A percentile compares a stretch with the other conserved stretches of the same genome.
phyloP scores from a whole-genome alignment of 2,329 filamentous ascomycete genomes.

The Cercospora janseana region DNA sequence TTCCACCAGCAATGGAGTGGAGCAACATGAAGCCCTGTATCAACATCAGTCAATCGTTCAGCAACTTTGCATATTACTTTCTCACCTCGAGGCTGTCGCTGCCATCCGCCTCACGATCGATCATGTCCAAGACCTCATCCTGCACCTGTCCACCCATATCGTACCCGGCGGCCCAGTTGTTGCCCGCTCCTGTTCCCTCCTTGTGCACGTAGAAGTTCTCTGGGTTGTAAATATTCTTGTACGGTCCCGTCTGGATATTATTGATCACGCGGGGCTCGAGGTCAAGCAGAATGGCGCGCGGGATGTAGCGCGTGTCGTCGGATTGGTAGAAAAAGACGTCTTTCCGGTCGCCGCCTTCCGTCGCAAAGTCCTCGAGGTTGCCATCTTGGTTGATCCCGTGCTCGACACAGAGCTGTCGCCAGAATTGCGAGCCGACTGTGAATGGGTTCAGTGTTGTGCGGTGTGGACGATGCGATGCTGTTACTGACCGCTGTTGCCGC shows the following conservation, averaged over 20 bases:
- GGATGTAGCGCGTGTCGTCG: constrained; percentile 97
- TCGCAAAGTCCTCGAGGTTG: constrained; percentile 96
- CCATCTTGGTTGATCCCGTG: constrained; percentile 97
- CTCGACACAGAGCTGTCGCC: constrained; percentile 97
- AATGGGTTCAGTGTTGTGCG: constrained; percentile 13
- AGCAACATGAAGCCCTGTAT: constrained; percentile 91
- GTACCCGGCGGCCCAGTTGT: constrained; percentile 98
- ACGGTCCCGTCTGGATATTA: constrained; percentile 85
- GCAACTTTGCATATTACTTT: background rate
- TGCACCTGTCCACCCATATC: constrained; percentile 86
- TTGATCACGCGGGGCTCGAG: constrained; percentile 93
- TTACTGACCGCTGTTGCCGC: constrained; percentile 94
- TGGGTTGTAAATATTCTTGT: constrained; percentile 98
- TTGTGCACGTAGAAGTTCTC: constrained; percentile 98
- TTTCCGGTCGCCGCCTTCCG: constrained; percentile 94
- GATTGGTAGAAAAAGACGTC: constrained; percentile 99
- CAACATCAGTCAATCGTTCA: background rate
- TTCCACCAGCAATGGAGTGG: constrained; percentile 96
- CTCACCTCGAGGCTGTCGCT: constrained; percentile 88
- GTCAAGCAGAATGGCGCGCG: constrained; percentile 90
- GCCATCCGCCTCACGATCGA: constrained; percentile 95
- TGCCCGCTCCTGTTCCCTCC: constrained; percentile 87
- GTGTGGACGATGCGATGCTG: constrained; percentile 17
- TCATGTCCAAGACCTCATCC: constrained; percentile 99
- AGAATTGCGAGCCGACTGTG: constrained; percentile 92